These are phyloP conservation scores for Acanthochlamys bracteata DNA, from an alignment of 106 monocot genomes.

Conservation along the genomic window DNA sequence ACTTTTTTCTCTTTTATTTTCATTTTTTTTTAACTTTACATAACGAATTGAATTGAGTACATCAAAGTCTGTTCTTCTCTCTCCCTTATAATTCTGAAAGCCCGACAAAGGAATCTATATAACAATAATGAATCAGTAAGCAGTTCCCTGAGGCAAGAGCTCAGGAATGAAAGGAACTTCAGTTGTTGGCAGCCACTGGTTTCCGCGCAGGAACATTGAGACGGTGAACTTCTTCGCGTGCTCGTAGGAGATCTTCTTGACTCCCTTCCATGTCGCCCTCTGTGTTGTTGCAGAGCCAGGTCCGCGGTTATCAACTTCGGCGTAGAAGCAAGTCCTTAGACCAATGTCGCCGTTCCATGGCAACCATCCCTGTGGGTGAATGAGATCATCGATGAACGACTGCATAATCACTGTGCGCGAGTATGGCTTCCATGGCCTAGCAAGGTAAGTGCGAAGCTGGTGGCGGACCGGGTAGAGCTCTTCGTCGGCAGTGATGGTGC, in stretches of 20 bases:
- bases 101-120: no score
- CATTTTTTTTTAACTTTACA: no score
- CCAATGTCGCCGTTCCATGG: conserved; percentile 45
- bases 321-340: conserved; percentile 39
- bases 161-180: conserved; percentile 22
- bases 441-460: conserved; percentile 22
- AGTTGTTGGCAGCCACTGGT: conserved; percentile 18
- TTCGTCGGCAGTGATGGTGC: conserved; percentile 47
- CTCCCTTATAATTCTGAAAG: no score
- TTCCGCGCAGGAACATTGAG: conserved; percentile 29
- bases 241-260: conserved; percentile 21
- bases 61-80: no score
- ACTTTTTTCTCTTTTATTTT: no score
- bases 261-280: conserved; percentile 45
- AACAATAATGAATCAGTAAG: no score
- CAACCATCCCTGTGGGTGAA: conserved; percentile 43
- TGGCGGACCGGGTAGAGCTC: conserved; percentile 1
- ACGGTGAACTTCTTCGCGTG: conserved; percentile 31
- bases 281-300: conserved; percentile 23
- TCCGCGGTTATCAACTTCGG: conserved; percentile 47
- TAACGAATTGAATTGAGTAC: no score
- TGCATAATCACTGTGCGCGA: conserved; percentile 53
- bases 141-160: conserved; percentile 4
- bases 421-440: conserved; percentile 54
- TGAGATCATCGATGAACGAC: conserved; percentile 33